Evolutionary conservation across 192 early-diverging fungal genomes (phyloP).

Genomic region (Coemansia sp.): DNA sequence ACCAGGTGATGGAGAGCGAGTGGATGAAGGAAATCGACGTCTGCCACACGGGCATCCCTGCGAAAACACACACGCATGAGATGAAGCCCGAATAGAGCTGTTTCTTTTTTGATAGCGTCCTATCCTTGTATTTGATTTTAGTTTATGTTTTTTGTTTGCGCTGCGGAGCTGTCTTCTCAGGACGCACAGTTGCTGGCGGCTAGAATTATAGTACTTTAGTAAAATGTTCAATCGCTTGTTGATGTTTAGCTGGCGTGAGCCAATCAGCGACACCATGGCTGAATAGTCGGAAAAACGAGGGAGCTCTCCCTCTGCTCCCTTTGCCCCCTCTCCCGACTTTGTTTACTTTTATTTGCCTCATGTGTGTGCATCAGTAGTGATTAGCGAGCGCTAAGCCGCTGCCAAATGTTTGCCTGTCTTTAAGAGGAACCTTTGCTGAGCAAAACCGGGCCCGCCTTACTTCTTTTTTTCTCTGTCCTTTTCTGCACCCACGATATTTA

Average conservation of each 20-base stretch:
- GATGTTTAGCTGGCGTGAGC: neutral
- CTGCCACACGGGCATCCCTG: constrained; percentile 43
- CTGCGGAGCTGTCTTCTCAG: too few species aligned
- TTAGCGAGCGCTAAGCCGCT: neutral
- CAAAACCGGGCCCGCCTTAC: neutral
- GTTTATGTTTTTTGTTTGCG: neutral
- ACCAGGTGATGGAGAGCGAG: constrained; percentile 66
- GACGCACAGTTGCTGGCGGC: too few species aligned
- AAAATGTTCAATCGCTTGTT: too few species aligned
- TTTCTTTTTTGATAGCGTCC: neutral
- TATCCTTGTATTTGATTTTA: neutral
- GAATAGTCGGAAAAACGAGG: neutral
- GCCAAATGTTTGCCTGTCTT: neutral
- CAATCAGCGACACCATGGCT: neutral
- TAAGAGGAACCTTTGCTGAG: neutral
- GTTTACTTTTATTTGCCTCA: neutral
- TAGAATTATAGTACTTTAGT: too few species aligned
- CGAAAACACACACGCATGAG: constrained; percentile 35
- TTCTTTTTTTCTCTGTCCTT: neutral
- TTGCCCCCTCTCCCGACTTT: neutral
- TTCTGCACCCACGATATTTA: neutral
- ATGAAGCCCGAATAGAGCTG: constrained; percentile 35
- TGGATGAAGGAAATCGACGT: constrained; percentile 75
- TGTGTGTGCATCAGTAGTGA: neutral
- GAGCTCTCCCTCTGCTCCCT: neutral